Conservation (phyloP, 2,329 filamentous ascomycete genomes). For the Pseudocercospora eumusae region DNA sequence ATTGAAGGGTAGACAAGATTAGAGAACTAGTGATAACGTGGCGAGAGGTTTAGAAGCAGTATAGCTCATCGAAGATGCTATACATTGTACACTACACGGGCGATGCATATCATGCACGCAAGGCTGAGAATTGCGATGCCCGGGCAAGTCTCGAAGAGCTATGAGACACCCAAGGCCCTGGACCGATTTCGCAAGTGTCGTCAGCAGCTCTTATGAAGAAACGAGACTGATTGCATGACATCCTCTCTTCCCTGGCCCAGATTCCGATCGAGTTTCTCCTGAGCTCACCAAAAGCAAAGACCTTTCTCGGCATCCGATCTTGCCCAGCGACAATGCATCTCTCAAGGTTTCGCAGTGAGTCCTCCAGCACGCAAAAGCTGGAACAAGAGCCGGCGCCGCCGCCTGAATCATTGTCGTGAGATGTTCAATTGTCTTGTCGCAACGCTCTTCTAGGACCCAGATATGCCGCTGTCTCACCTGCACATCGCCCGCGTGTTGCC, state of each 20-base stretch:
- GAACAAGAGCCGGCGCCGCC: background rate
- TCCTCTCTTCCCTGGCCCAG: background rate
- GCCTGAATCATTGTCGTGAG: background rate
- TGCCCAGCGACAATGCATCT: background rate
- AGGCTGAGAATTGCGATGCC: constrained; percentile 20
- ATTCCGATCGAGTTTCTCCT: background rate
- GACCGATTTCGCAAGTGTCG: background rate
- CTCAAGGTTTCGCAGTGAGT: background rate
- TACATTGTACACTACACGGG: constrained; percentile 27
- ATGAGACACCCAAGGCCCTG: background rate
- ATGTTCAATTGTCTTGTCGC: background rate
- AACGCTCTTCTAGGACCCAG: background rate
- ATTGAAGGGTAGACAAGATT: constrained; percentile 94
- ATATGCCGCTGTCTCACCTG: background rate
- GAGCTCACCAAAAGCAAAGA: background rate
- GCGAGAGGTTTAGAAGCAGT: background rate
- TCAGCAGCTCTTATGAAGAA: constrained; percentile 27
- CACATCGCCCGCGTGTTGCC: background rate
- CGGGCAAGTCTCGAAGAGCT: background rate
- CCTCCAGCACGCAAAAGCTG: too few species aligned
- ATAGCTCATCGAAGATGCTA: background rate
- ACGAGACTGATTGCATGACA: constrained; percentile 15
- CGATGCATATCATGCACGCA: constrained; percentile 16
- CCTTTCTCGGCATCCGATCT: background rate
- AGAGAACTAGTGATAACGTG: constrained; percentile 25